Evolutionary conservation across 768 basidiomycete species (phyloP), one percentile per base, ranked within the genome.

Genomic region (Antrodiella citrinella): DNA sequence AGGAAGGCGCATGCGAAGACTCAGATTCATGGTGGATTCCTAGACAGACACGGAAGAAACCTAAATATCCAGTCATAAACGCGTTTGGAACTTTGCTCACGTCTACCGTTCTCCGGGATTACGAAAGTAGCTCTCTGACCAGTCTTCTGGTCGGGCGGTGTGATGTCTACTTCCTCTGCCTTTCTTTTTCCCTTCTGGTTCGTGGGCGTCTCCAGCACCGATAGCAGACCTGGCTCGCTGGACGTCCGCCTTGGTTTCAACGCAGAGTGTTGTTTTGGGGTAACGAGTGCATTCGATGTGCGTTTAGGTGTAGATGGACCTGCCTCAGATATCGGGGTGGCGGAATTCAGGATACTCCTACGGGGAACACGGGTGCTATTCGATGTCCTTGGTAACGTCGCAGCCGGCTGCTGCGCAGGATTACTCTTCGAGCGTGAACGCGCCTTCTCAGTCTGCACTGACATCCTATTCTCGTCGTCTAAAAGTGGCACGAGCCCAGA

Each of bases 121-220:
- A 81, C 81, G 60, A 86, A 87, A 4, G 82, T 86, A 35, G 85
- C 70, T 45, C 68, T 74, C 38, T 72, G 70, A 1, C 51, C 64
- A 51, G 75, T 72, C 61, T 73, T 77, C 51, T 71, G 76, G 59
- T 84, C 83, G 4, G 84, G 81, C 26, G 84, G 83, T 2, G 85
- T 84, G 25, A 74, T 67, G 52, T 81, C 82, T n/a, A 80, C 69
- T 55, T 86, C 85, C 41, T 84, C 82, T 4, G 83, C 84, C 61
- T 87, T 88, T 53, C 86, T 71, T 63, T 88, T 88, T 4, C 82
- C 82, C 57, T 72, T 78, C 26, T 65, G 60, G 51, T 57, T 59
- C 38, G 54, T 25, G 22, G 60, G 60, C 0, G 60, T 60, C 43
- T 64, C 62, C 5, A 54, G 51, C 4, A 58, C 59, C 3, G 56